Evolutionary conservation across 1,284 basidiomycete genomes (phyloP).

Genomic region (Tilletia indica): DNA sequence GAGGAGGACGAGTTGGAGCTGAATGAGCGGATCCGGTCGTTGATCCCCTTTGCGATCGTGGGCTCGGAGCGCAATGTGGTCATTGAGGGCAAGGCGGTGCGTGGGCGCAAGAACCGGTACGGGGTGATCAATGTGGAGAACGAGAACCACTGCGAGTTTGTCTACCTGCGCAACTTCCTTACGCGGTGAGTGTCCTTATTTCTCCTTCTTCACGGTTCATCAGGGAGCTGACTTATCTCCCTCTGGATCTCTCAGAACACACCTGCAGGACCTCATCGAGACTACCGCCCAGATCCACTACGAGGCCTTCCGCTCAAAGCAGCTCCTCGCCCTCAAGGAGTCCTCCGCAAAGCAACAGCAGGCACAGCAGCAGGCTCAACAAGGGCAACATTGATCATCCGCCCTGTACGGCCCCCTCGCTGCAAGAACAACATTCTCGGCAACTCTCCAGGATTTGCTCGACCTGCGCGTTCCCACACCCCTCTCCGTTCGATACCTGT

Average conservation of each 20-base stretch:
- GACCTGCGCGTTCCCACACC: no score
- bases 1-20: constrained; percentile 85
- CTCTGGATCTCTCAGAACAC: constrained; percentile 63
- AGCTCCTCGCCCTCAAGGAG: constrained; percentile 87
- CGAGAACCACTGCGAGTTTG: constrained; percentile 94
- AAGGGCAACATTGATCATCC: not conserved
- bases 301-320: constrained; percentile 98
- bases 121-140: constrained; percentile 94
- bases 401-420: no score
- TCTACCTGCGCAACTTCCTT: constrained; percentile 93
- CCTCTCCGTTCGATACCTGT: no score
- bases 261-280: constrained; percentile 97
- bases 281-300: constrained; percentile 98
- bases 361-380: constrained; percentile 23
- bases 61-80: constrained; percentile 91
- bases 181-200: constrained; percentile 59
- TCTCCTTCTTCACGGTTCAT: not conserved
- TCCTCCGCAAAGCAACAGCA: constrained; percentile 54
- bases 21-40: constrained; percentile 85
- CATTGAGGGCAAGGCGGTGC: constrained; percentile 90
- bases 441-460: no score
- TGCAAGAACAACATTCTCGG: no score
- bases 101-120: constrained; percentile 95
- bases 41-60: constrained; percentile 94
- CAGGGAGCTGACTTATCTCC: no score